Percentiles rank a stretch among this genome's conserved stretches.
Evolutionary conservation across 2,329 filamentous ascomycete species (phyloP).

Genomic region (Exophiala sp.): DNA sequence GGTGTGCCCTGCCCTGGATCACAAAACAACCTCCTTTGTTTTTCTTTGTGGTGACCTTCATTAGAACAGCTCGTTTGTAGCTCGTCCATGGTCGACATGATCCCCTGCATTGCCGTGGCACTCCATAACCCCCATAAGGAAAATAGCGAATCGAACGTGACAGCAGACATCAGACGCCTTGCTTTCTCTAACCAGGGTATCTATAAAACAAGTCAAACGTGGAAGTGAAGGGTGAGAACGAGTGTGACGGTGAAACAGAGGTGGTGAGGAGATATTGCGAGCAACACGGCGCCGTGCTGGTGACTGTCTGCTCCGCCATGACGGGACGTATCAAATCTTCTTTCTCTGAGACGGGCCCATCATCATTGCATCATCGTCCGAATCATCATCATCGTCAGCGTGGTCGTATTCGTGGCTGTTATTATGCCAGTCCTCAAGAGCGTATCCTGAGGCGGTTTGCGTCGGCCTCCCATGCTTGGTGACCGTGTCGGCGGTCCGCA

Average conservation of each 20-base stretch:
- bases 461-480: constrained; percentile 20
- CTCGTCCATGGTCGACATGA: neutral
- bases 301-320: neutral
- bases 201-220: constrained; percentile 13
- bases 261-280: neutral
- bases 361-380: constrained; percentile 28
- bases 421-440: constrained; percentile 17
- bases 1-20: neutral
- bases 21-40: neutral
- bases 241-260: neutral
- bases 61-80: neutral
- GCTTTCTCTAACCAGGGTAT: constrained; percentile 25
- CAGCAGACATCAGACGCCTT: constrained; percentile 8
- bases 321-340: constrained; percentile 12
- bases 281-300: neutral
- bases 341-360: constrained; percentile 18
- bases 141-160: neutral
- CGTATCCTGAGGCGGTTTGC: constrained; percentile 14
- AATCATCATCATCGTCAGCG: constrained; percentile 22
- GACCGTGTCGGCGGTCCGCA: constrained; percentile 28
- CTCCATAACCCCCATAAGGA: constrained; percentile 2
- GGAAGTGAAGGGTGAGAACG: constrained; percentile 1
- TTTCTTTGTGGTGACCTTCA: neutral
- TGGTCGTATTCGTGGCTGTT: constrained; percentile 14
- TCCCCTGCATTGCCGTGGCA: neutral